phyloP scores from a whole-genome alignment of 192 early-diverging fungal species.

The Powellomyces hirtus region DNA sequence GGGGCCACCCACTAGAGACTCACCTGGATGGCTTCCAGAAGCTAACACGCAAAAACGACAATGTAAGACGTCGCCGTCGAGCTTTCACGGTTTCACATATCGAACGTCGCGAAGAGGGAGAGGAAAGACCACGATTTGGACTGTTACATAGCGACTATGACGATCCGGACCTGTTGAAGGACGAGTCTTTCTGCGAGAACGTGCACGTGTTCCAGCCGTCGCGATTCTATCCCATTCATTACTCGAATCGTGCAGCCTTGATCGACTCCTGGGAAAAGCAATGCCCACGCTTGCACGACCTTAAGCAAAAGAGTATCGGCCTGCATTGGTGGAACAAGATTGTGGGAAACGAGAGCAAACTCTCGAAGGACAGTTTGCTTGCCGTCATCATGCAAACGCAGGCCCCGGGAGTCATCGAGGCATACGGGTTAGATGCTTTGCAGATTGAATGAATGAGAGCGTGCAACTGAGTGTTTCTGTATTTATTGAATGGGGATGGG shows the following conservation, averaged over 20 bases:
- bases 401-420: slow-evolving; percentile 25
- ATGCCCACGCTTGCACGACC: neutral
- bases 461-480: too few relatives aligned
- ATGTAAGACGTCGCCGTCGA: too few relatives aligned
- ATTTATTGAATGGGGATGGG: too few relatives aligned
- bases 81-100: too few relatives aligned
- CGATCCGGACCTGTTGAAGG: neutral
- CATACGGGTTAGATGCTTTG: slow-evolving; percentile 5
- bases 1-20: too few relatives aligned
- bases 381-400: slow-evolving; percentile 24
- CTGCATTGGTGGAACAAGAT: slow-evolving; percentile 39
- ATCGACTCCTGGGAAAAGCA: neutral
- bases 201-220: slow-evolving; percentile 14
- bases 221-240: slow-evolving; percentile 24
- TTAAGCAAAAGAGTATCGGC: slow-evolving; percentile 20
- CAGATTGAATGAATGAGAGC: slow-evolving; percentile 14
- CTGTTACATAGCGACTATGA: neutral
- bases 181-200: slow-evolving; percentile 13
- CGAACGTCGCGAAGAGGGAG: too few relatives aligned
- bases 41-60: too few relatives aligned
- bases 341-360: neutral
- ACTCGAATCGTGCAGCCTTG: neutral
- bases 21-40: too few relatives aligned
- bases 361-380: slow-evolving; percentile 9
- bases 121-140: too few relatives aligned